A percentile compares a stretch with the other conserved stretches of the same genome.
These are phyloP conservation scores for Fraxinus excelsior DNA, from an alignment of 257 asterid species.

Conservation along the genomic window DNA sequence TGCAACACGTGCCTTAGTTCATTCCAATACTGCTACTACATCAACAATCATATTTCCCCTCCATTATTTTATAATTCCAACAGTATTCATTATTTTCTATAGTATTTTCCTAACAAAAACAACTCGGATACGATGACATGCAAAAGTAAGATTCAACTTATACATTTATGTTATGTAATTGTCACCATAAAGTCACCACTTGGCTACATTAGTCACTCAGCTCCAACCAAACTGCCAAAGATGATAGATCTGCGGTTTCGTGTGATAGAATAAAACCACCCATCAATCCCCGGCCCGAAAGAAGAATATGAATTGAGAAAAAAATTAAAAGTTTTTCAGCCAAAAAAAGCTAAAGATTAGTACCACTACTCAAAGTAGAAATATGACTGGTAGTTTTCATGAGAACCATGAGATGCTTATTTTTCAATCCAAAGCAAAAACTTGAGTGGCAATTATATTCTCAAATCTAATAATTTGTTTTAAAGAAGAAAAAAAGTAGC, in stretches of 20 bases:
- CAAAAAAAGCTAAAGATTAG: background rate
- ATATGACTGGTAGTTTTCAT: background rate
- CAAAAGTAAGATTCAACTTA: background rate
- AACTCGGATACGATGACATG: background rate
- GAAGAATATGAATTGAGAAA: background rate
- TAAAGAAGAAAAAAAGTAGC: background rate
- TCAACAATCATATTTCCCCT: no score
- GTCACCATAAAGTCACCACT: background rate
- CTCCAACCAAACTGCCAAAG: background rate
- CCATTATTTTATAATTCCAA: no score
- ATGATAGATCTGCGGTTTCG: background rate
- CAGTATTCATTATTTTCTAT: no score
- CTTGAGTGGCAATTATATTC: background rate
- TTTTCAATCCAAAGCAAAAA: slow-evolving; percentile 19
- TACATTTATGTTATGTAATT: background rate
- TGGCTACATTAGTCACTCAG: background rate
- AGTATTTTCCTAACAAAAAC: no score
- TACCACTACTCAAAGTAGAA: background rate
- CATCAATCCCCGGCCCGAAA: background rate
- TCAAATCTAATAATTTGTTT: background rate
- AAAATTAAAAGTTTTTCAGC: background rate
- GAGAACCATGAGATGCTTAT: background rate
- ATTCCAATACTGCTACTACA: no score
- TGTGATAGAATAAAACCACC: background rate
- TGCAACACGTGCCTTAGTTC: no score